Base-by-base conservation (phyloP, 176 grass and related monocot species). In the Cymbopogon citratus region DNA sequence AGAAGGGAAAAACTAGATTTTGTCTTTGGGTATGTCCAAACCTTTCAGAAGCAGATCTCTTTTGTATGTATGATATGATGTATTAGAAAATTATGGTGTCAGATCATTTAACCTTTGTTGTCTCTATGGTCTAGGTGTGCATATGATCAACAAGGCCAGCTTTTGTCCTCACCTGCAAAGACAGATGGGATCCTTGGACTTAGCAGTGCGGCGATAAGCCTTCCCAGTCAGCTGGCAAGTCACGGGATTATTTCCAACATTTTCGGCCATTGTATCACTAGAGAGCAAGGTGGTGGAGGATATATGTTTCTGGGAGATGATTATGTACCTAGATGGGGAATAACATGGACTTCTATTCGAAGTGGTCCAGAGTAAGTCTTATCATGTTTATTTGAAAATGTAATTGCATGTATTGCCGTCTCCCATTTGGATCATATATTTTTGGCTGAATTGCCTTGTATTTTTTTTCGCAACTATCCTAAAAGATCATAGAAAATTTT, bases 101-200 rank as follows among this genome's bases (percentile, higher is more conserved):
- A 31, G 74, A 18, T 65, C 13, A 65, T 72, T 39, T 71, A 43
- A 74, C 68, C 65, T 73, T 74, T 87, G 48, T 24, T 82, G 24
- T 63, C 19, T 63, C 11, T 80, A 60, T 48, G 33, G 48, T 85
- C 24, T 76, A 99, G 96, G 86, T 99, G 96, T 90, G 96, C 92
- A 78, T 99, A 99, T 84, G 90, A 99, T 82, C 92, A 99, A 69
- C 92, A 92, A 93, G 96, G 92, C 21, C 96, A 95, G 73, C 90
- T 99, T 90, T 76, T 95, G 41, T 71, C 92, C 11, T 99, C 96
- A 44, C 96, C 96, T 56, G 91, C 96, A 46, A 99, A 99, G 85
- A 95, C 96, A 13, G 96, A 99, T 81, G 96, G 96, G 74, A 99
- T 99, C 74, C 91, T 99, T 87, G 96, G 96, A 65, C 92, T 99